A percentile compares a stretch with the other conserved stretches of the same genome.
Conservation (phyloP, 495 filamentous ascomycete genomes). For the Penicillium bovifimosum region DNA sequence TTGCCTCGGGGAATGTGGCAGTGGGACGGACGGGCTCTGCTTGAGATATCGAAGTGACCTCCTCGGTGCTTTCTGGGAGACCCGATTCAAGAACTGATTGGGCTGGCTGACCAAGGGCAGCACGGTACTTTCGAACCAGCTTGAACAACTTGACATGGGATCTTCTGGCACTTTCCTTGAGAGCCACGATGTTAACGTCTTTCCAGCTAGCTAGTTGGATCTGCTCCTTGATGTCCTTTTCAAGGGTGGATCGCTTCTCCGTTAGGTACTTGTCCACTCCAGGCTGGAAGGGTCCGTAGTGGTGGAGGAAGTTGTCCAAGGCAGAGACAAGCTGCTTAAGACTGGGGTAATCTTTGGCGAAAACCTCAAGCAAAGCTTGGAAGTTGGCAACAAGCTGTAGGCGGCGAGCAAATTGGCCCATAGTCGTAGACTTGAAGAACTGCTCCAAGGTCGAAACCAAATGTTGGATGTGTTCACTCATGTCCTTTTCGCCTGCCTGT, state of each 20-base stretch:
- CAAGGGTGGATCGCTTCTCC: constrained; percentile 59
- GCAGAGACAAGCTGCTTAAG: constrained; percentile 52
- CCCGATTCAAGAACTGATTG: constrained; percentile 58
- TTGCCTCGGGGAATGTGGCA: constrained; percentile 33
- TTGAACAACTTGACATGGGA: constrained; percentile 92
- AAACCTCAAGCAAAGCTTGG: constrained; percentile 42
- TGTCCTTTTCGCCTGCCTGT: constrained; percentile 47
- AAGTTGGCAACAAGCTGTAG: constrained; percentile 70
- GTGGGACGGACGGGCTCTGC: constrained; percentile 13
- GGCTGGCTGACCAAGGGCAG: constrained; percentile 65
- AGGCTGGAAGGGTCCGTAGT: constrained; percentile 63
- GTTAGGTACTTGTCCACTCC: constrained; percentile 55
- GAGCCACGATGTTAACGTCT: constrained; percentile 85
- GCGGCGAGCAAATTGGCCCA: constrained; percentile 75
- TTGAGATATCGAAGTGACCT: constrained; percentile 11
- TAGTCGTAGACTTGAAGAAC: constrained; percentile 66
- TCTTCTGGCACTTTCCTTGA: constrained; percentile 79
- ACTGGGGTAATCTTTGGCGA: constrained; percentile 47
- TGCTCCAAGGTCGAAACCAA: constrained; percentile 64
- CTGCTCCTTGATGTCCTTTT: constrained; percentile 84
- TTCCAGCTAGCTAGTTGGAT: constrained; percentile 90
- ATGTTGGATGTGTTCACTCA: constrained; percentile 58
- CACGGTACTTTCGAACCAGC: constrained; percentile 81
- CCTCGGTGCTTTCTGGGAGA: constrained; percentile 49
- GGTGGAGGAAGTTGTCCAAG: constrained; percentile 69